Evolutionary conservation across 805 yeast species (phyloP).

Genomic region (Blastobotrys americana): DNA sequence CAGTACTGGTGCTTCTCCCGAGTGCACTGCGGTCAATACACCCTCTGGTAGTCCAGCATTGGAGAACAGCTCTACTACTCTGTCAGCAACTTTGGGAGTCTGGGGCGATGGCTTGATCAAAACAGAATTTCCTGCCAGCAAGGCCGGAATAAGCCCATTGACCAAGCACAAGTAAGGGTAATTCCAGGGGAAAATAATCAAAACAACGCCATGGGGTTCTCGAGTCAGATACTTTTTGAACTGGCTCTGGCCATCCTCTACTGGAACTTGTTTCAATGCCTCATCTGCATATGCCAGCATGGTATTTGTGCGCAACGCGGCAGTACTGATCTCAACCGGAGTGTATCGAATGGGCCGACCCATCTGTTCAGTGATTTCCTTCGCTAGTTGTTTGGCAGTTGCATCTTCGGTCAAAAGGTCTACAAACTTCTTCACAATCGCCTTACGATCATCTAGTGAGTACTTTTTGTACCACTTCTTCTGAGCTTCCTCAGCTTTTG

Average conservation of each 20-base stretch:
- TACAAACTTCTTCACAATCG: constrained; percentile 20
- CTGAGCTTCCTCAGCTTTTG: constrained; percentile 22
- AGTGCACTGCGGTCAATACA: constrained; percentile 71
- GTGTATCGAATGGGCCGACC: constrained; percentile 31
- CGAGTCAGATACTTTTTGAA: constrained; percentile 35
- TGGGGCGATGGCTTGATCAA: constrained; percentile 84
- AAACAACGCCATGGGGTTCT: constrained; percentile 85
- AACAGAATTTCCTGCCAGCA: constrained; percentile 79
- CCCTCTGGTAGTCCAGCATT: constrained; percentile 81
- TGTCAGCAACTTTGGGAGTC: constrained; percentile 76
- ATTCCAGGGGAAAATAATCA: constrained; percentile 89
- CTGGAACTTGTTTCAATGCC: constrained; percentile 27
- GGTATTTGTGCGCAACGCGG: constrained; percentile 25
- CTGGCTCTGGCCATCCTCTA: constrained; percentile 19
- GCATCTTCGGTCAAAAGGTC: constrained; percentile 21
- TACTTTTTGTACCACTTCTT: constrained; percentile 21
- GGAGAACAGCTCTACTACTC: constrained; percentile 52
- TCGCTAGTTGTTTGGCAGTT: constrained; percentile 21
- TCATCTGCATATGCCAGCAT: constrained; percentile 28
- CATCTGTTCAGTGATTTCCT: constrained; percentile 30
- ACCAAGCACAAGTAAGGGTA: constrained; percentile 84
- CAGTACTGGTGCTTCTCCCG: constrained; percentile 63
- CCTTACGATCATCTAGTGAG: constrained; percentile 23
- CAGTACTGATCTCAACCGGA: constrained; percentile 28
- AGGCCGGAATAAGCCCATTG: constrained; percentile 83